Evolutionary conservation across 2,329 filamentous ascomycete species (phyloP).

Genomic region (Beauveria pseudobassiana): DNA sequence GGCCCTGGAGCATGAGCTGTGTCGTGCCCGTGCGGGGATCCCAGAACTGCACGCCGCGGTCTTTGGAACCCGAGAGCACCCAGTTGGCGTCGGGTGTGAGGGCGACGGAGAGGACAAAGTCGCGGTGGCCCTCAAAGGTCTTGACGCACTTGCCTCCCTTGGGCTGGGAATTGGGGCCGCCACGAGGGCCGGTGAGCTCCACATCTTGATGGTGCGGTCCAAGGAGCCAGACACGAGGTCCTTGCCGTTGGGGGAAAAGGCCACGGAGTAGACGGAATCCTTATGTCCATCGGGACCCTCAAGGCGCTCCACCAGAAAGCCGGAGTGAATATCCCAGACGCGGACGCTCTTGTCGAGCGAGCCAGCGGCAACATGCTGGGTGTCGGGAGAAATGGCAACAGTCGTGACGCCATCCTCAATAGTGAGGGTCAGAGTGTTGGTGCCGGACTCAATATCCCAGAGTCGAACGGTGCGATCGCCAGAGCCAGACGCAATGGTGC

Average conservation of each 20-base stretch:
- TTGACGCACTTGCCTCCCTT: slow-evolving; percentile 91
- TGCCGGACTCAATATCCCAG: slow-evolving; percentile 86
- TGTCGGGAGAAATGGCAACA: slow-evolving; percentile 93
- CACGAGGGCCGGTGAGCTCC: slow-evolving; percentile 73
- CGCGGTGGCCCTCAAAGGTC: slow-evolving; percentile 95
- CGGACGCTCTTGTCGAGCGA: slow-evolving; percentile 96
- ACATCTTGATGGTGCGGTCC: slow-evolving; percentile 99
- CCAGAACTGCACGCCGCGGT: slow-evolving; percentile 97
- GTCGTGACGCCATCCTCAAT: slow-evolving; percentile 98
- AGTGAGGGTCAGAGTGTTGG: slow-evolving; percentile 74
- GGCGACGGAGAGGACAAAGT: slow-evolving; percentile 94
- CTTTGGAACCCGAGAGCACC: slow-evolving; percentile 97
- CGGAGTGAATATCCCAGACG: slow-evolving; percentile 87
- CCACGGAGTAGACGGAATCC: slow-evolving; percentile 93
- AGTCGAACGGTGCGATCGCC: slow-evolving; percentile 91
- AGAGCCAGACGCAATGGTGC: slow-evolving; percentile 90
- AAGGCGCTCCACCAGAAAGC: slow-evolving; percentile 81
- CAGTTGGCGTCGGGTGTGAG: slow-evolving; percentile 89
- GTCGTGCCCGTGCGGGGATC: slow-evolving; percentile 88
- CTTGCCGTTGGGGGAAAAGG: slow-evolving; percentile 88
- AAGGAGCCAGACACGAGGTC: slow-evolving; percentile 91
- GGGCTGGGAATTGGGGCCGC: slow-evolving; percentile 56
- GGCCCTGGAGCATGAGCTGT: slow-evolving; percentile 96
- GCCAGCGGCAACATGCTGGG: slow-evolving; percentile 87
- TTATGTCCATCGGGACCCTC: slow-evolving; percentile 93